phyloP scores from a whole-genome alignment of 2,329 filamentous ascomycete genomes.

The Cladophialophora chaetospira region DNA sequence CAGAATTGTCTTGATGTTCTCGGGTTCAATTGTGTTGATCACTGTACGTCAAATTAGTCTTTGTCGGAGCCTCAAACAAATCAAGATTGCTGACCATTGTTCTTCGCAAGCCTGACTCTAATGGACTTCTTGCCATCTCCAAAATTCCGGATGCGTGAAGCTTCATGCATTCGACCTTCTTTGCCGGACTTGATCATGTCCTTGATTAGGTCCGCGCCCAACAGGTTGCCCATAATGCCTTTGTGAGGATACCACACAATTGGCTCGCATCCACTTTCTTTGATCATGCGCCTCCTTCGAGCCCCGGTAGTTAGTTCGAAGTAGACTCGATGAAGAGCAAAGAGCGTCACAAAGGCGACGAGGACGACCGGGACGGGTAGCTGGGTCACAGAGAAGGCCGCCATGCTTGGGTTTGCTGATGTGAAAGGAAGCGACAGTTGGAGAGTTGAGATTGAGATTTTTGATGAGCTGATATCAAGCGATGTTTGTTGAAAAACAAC shows the following conservation, averaged over 20 bases:
- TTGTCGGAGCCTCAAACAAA: neutral
- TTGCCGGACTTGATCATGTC: constrained; percentile 21
- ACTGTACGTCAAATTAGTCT: constrained; percentile 7
- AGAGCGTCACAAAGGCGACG: constrained; percentile 17
- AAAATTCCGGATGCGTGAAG: constrained; percentile 23
- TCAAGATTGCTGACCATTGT: constrained; percentile 4
- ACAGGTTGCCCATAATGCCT: constrained; percentile 37
- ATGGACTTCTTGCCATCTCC: constrained; percentile 23
- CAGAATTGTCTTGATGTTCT: constrained; percentile 54
- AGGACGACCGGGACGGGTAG: constrained; percentile 18
- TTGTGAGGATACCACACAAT: constrained; percentile 52
- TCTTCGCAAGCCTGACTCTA: constrained; percentile 1
- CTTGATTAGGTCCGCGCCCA: constrained; percentile 29
- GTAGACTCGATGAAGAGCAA: constrained; percentile 20
- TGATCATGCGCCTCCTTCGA: constrained; percentile 25
- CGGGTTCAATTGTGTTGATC: constrained; percentile 45
- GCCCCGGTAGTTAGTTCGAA: constrained; percentile 30
- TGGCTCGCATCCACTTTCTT: constrained; percentile 50
- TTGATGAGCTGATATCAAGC: neutral
- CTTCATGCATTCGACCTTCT: constrained; percentile 27
- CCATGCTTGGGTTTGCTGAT: constrained; percentile 20
- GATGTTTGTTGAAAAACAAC: neutral
- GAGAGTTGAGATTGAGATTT: neutral
- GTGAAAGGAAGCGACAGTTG: neutral
- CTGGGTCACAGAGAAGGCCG: constrained; percentile 12